Conservation (phyloP, 2,329 filamentous ascomycete species). For the Arthrobotrys megalospora region DNA sequence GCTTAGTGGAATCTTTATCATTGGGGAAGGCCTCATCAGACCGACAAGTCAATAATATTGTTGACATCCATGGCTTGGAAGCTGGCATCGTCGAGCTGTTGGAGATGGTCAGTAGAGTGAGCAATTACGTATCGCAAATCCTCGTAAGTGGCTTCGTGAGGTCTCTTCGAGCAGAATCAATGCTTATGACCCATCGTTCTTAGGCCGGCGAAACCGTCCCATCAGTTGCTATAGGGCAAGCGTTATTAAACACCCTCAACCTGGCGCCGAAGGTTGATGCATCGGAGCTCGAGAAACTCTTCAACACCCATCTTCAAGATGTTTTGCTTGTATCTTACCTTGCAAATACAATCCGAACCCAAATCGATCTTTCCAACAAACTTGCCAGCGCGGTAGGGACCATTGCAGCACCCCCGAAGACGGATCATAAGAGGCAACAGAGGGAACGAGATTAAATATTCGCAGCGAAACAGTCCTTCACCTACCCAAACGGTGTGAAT, state of each 20-base stretch:
- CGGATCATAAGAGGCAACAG: constrained; percentile 50
- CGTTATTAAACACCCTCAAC: constrained; percentile 91
- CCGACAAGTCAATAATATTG: constrained; percentile 69
- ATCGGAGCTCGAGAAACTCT: constrained; percentile 92
- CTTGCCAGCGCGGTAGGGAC: constrained; percentile 74
- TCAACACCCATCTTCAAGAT: constrained; percentile 99
- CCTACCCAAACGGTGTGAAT: neutral
- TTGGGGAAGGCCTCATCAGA: constrained; percentile 45
- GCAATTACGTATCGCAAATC: constrained; percentile 91
- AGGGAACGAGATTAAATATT: constrained; percentile 43
- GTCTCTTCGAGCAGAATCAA: neutral
- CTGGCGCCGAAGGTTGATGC: constrained; percentile 95
- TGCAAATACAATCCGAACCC: constrained; percentile 97
- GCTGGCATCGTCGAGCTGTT: constrained; percentile 88
- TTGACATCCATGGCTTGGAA: constrained; percentile 91
- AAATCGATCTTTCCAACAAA: constrained; percentile 97
- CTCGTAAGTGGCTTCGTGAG: constrained; percentile 70
- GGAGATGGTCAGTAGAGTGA: constrained; percentile 89
- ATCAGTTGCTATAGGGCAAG: constrained; percentile 92
- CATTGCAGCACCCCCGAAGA: constrained; percentile 40
- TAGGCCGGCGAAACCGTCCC: constrained; percentile 87
- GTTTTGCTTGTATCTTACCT: constrained; percentile 98
- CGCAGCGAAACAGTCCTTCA: neutral
- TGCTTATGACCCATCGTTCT: neutral
- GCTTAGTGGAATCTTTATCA: constrained; percentile 53